Conservation (phyloP, 2,329 filamentous ascomycete species). For the Diplodia corticola region DNA sequence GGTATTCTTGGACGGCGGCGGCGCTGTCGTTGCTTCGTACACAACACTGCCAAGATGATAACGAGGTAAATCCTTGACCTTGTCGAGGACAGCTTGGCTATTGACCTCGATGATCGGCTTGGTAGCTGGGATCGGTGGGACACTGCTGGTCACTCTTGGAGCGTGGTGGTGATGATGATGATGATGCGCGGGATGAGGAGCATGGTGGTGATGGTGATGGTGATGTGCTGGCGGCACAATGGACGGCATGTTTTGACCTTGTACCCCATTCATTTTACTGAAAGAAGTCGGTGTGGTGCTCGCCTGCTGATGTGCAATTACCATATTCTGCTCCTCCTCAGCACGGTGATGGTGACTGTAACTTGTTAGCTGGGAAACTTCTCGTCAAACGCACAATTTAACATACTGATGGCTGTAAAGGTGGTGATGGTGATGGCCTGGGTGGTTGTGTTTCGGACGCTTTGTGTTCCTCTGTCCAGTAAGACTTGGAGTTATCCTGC, state of each 20-base stretch:
- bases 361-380: constrained; percentile 31
- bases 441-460: constrained; percentile 52
- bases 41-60: constrained; percentile 82
- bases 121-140: constrained; percentile 7
- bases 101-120: constrained; percentile 30
- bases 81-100: constrained; percentile 10
- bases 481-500: constrained; percentile 60
- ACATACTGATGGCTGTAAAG: constrained; percentile 53
- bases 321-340: constrained; percentile 48
- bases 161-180: constrained; percentile 43
- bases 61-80: constrained; percentile 43
- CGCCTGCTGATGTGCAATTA: constrained; percentile 8
- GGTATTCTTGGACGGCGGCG: constrained; percentile 43
- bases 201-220: constrained; percentile 43
- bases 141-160: constrained; percentile 27
- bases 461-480: constrained; percentile 66
- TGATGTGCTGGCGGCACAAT: constrained; percentile 32
- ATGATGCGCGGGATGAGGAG: constrained; percentile 37
- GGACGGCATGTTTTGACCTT: constrained; percentile 29
- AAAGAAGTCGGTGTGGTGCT: constrained; percentile 29
- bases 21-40: constrained; percentile 68
- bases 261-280: constrained; percentile 20
- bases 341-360: constrained; percentile 58
- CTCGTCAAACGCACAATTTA: neutral
- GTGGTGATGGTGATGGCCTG: constrained; percentile 64